Conservation (phyloP, 2,329 filamentous ascomycete species). For the Alternaria brassicae region DNA sequence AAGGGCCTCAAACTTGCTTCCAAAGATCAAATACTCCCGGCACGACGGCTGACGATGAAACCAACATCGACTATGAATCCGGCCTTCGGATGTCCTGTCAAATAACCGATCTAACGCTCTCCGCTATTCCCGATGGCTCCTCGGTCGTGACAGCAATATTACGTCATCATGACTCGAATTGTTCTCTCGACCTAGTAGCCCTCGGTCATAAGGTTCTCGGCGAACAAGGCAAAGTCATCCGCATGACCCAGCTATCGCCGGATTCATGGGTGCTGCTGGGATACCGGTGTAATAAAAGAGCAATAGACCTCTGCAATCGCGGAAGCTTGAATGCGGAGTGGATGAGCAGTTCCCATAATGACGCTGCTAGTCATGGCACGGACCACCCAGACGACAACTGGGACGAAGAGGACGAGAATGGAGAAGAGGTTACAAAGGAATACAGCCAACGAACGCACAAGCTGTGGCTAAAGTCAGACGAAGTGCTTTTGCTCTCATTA, state of each 20-base stretch:
- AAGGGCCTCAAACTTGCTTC: neutral
- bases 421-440: slow-evolving; percentile 12
- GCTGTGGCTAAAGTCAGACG: slow-evolving; percentile 16
- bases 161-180: neutral
- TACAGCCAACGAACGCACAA: slow-evolving; percentile 13
- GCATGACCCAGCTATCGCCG: neutral
- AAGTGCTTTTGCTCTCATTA: slow-evolving; percentile 19
- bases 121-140: neutral
- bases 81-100: neutral
- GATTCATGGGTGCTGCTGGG: slow-evolving; percentile 2
- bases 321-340: slow-evolving; percentile 15
- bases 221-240: slow-evolving; percentile 4
- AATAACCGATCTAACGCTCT: slow-evolving; percentile 4
- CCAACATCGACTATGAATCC: neutral
- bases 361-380: slow-evolving; percentile 15
- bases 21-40: neutral
- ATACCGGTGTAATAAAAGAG: neutral
- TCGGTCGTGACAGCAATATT: neutral
- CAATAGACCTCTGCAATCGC: slow-evolving; percentile 5
- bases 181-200: neutral
- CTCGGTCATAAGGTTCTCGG: neutral
- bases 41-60: neutral
- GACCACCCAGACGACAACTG: slow-evolving; percentile 15
- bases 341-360: slow-evolving; percentile 12
- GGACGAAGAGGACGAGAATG: slow-evolving; percentile 16